phyloP scores from a whole-genome alignment of 164 flowering plant genomes.

The Amborella trichopoda region DNA sequence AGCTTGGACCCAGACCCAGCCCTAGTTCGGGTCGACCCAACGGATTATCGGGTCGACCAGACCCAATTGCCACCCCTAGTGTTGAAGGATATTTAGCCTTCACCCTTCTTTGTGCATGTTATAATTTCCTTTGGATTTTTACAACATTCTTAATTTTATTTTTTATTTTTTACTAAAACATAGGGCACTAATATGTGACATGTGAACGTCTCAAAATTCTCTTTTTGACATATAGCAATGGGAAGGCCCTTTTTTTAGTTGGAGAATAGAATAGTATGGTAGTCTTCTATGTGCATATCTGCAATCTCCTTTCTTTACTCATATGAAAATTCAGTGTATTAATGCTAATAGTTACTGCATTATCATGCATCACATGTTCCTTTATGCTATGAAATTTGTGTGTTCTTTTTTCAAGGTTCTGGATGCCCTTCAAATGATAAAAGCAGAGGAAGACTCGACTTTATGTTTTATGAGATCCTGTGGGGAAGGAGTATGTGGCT shows the following conservation, averaged over 20 bases:
- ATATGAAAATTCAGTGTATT: background rate
- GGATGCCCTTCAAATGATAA: slow-evolving; percentile 69
- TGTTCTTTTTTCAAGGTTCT: slow-evolving; percentile 32
- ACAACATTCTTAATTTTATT: too few species aligned
- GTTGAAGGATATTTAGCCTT: too few species aligned
- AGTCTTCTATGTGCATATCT: background rate
- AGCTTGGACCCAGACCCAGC: too few species aligned
- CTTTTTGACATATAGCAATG: too few species aligned
- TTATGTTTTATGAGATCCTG: slow-evolving; percentile 64
- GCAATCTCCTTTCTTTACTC: background rate
- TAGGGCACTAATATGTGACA: too few species aligned
- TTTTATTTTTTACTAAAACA: too few species aligned
- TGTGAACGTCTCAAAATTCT: too few species aligned
- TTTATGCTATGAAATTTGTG: background rate
- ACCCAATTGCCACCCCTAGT: too few species aligned
- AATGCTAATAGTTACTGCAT: background rate
- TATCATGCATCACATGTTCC: background rate
- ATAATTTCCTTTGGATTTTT: too few species aligned
- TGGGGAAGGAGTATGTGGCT: slow-evolving; percentile 83
- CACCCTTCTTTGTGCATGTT: too few species aligned
- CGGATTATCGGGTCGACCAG: too few species aligned
- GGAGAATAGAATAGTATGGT: background rate
- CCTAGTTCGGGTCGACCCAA: too few species aligned
- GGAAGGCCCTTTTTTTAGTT: background rate
- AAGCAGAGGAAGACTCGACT: slow-evolving; percentile 46